Conservation (phyloP, 73 alveolate species). For the Stentor roeselii region DNA sequence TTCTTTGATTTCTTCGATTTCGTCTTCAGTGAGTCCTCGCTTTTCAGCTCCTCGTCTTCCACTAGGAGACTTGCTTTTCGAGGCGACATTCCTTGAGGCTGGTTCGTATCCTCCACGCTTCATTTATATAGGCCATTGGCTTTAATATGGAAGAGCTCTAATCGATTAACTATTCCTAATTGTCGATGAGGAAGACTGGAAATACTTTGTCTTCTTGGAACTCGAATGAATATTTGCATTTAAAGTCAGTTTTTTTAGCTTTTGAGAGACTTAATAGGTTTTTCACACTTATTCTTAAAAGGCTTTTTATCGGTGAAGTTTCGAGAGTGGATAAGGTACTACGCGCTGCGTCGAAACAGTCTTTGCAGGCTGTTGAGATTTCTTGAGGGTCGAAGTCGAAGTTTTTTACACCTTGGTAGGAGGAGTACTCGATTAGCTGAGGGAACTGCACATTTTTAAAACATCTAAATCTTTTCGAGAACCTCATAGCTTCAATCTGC, state of each 20-base stretch:
- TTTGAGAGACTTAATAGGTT: not conserved
- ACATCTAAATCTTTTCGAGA: not conserved
- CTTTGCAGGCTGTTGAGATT: slow-evolving; percentile 3
- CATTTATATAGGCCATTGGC: no score
- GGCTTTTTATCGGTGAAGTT: not conserved
- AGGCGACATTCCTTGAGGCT: no score
- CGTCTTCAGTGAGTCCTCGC: slow-evolving; percentile 79
- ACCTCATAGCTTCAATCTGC: not conserved
- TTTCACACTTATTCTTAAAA: slow-evolving; percentile 12
- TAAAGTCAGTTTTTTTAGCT: not conserved
- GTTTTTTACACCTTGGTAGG: not conserved
- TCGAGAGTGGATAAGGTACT: not conserved
- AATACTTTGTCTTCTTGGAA: slow-evolving; percentile 12
- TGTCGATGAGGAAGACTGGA: not conserved
- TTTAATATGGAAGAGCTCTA: no score
- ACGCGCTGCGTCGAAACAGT: not conserved
- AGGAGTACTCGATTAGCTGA: not conserved
- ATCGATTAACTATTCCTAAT: not conserved
- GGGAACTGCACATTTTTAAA: not conserved
- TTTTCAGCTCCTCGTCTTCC: slow-evolving; percentile 63
- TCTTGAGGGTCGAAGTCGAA: not conserved
- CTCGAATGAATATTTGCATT: not conserved
- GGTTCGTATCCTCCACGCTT: no score
- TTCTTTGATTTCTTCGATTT: no score
- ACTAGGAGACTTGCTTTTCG: slow-evolving; percentile 58